A percentile compares a stretch with the other conserved stretches of the same genome.
These are phyloP conservation scores for Epichloe amarillans DNA, from an alignment of 2,329 filamentous ascomycete genomes.

Conservation along the genomic window DNA sequence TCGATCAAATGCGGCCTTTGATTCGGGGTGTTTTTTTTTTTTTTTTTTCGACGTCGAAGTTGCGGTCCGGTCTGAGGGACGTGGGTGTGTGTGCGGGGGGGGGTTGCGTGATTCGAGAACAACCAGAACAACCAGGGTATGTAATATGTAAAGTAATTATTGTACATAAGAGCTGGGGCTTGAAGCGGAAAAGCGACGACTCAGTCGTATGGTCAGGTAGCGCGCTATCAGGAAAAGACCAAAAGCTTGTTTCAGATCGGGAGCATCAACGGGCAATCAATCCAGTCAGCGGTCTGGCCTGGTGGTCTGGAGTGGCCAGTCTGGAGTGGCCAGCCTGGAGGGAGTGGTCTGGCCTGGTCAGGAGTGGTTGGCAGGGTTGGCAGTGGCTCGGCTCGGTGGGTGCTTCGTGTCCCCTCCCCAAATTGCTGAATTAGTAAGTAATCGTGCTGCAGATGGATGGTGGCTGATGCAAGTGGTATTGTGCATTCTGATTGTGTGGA, in stretches of 20 bases:
- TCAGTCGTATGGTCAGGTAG: not conserved
- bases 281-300: too few species aligned
- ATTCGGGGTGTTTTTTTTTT: not conserved
- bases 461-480: not conserved
- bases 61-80: not conserved
- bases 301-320: too few species aligned
- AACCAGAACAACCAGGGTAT: not conserved
- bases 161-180: not conserved
- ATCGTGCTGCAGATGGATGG: not conserved
- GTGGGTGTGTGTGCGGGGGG: not conserved
- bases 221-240: not conserved
- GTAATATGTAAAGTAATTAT: not conserved
- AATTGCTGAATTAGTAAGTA: too few species aligned
- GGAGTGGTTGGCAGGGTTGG: too few species aligned
- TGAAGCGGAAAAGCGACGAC: not conserved
- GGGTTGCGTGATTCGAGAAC: slow-evolving; percentile 3
- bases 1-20: not conserved
- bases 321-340: too few species aligned
- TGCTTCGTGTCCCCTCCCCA: too few species aligned
- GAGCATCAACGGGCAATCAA: not conserved
- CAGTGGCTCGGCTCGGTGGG: too few species aligned
- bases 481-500: not conserved
- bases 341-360: too few species aligned
- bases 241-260: slow-evolving; percentile 2
- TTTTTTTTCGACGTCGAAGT: not conserved